Evolutionary conservation across 1,284 basidiomycete genomes (phyloP), one percentile per base, ranked within the genome.

Genomic region (Ganoderma boninense): DNA sequence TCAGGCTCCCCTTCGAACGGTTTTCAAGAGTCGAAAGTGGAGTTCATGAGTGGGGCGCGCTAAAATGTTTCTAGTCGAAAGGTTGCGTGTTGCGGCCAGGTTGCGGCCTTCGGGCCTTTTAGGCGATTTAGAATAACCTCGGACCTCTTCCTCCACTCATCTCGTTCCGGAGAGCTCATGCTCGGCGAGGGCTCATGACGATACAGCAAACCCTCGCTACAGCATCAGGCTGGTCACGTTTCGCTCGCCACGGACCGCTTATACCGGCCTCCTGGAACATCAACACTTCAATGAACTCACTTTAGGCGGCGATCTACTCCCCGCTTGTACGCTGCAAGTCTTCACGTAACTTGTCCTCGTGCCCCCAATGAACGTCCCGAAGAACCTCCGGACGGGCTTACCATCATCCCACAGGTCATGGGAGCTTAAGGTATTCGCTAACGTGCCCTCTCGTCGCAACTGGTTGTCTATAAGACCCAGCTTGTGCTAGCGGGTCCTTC

Each of bases 271-370:
- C 57, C 61, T 44, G 35, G 67, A 64, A 42, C 42, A 61, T 61
- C 62, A 20, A 23, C 26, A 8, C 52, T 29, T 49, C 46, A 49
- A 54, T 54, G 11, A 29, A 23, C 18, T 32, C 54, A 16, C 63
- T 49, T n/a, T 57, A 44, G 5, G 14, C 44, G 42, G 60, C 20
- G 64, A 29, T 46, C 68, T 40, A 49, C 64, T 14, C 42, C 62
- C 49, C 7, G 16, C 43, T 20, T 44, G 23, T 59, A 44, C 35
- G 65, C 35, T 63, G 14, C 61, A 29, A 42, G 26, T 4, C 20
- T 26, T 66, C 42, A 69, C 69, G 69, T 69, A 69, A 69, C 54
- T 13, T 43, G 49, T 29, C 46, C 64, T 60, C 69, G 69, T 66
- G 59, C 43, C n/a, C 23, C 38, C n/a, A 40, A 23, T n/a, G 23